Percentiles rank a stretch among this genome's conserved stretches.
Conservation (phyloP, 75 land plant genomes). For the Sequoia sempervirens region DNA sequence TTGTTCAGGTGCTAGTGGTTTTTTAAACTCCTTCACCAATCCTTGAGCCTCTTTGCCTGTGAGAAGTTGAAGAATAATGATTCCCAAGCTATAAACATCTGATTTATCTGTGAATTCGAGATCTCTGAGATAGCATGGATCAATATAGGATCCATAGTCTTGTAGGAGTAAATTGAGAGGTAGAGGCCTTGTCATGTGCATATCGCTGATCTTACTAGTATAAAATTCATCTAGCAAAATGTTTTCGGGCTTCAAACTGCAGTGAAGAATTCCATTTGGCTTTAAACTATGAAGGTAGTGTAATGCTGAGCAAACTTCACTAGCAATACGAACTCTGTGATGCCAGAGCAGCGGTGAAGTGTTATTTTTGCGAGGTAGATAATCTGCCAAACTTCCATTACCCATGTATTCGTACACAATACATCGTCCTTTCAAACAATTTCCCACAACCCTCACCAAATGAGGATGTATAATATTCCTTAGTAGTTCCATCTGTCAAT, state of each 20-base stretch:
- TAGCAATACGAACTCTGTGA: not conserved
- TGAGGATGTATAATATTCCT: constrained; percentile 5
- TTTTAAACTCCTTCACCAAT: not conserved
- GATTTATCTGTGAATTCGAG: constrained; percentile 14
- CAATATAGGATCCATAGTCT: constrained; percentile 13
- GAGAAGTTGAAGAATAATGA: constrained; percentile 17
- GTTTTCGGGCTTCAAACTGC: constrained; percentile 38
- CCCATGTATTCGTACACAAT: constrained; percentile 35
- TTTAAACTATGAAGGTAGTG: constrained; percentile 11
- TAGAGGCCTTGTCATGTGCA: too few species aligned
- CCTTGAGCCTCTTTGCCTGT: not conserved
- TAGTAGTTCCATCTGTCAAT: constrained; percentile 16
- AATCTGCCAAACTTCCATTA: constrained; percentile 30
- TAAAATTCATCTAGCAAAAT: constrained; percentile 26
- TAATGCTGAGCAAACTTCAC: constrained; percentile 10
- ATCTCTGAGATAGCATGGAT: constrained; percentile 20
- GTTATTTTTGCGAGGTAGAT: constrained; percentile 7
- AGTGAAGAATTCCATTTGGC: constrained; percentile 27
- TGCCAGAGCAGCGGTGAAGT: constrained; percentile 14
- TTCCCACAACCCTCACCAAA: constrained; percentile 9
- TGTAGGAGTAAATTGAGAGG: too few species aligned
- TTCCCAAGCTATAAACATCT: constrained; percentile 26
- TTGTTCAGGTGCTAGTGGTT: not conserved
- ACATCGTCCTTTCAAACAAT: constrained; percentile 11
- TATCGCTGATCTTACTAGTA: not conserved